A percentile compares a stretch with the other conserved stretches of the same genome.
Conservation (phyloP, 2,329 filamentous ascomycete species). For the Penicillium brasilianum region DNA sequence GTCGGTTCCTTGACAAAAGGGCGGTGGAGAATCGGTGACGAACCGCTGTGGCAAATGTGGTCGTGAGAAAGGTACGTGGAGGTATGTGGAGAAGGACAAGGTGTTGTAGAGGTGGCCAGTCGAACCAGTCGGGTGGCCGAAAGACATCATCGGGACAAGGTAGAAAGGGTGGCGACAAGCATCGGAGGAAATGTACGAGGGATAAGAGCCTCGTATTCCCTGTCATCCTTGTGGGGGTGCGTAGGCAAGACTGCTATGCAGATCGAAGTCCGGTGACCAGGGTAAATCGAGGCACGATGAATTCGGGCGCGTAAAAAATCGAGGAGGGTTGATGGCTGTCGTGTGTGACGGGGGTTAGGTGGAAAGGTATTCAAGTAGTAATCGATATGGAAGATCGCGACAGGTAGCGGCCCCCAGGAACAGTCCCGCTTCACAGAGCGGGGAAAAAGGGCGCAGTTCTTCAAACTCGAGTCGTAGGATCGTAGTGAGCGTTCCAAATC, state of each 20-base stretch:
- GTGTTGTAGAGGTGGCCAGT: conserved; percentile 18
- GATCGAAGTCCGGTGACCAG: neutral
- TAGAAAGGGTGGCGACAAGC: conserved; percentile 21
- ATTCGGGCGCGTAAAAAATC: neutral
- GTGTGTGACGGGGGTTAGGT: neutral
- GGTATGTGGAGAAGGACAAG: neutral
- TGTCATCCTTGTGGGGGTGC: neutral
- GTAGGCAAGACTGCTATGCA: neutral
- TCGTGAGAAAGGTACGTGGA: neutral
- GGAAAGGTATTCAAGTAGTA: neutral
- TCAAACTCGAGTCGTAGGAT: conserved; percentile 19
- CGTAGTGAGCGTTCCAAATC: conserved; percentile 14
- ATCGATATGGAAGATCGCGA: neutral
- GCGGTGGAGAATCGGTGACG: conserved; percentile 18
- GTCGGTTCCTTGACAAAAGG: conserved; percentile 16
- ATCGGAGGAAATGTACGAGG: neutral
- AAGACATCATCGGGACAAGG: conserved; percentile 6
- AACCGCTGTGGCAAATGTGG: conserved; percentile 16
- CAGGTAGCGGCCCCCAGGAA: conserved; percentile 10
- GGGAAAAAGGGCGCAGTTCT: conserved; percentile 6
- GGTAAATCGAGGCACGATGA: neutral
- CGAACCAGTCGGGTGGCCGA: conserved; percentile 30
- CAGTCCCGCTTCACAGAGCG: neutral
- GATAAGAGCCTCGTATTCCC: neutral
- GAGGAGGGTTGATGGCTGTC: neutral